Evolutionary conservation across 129 eudicot genomes (phyloP).

Genomic region (Arctium lappa): DNA sequence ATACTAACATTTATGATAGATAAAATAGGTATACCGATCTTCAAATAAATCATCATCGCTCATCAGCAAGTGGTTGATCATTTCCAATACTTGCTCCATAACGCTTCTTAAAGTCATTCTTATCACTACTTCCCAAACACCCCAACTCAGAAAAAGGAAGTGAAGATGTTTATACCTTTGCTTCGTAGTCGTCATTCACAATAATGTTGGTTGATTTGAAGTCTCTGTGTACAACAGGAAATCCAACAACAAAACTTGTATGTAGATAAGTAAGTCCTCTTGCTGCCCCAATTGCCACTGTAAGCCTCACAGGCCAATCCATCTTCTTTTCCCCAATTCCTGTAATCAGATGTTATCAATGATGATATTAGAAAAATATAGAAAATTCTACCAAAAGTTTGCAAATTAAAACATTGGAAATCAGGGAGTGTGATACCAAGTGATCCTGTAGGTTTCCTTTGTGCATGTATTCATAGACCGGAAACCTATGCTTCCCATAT

Average conservation of each 20-base stretch:
- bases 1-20: no score
- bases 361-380: not conserved
- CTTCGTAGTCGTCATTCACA: slow-evolving; percentile 67
- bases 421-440: not conserved
- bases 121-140: no score
- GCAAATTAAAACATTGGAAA: not conserved
- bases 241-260: slow-evolving; percentile 87
- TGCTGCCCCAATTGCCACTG: slow-evolving; percentile 74
- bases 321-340: slow-evolving; percentile 84
- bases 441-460: no score
- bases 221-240: slow-evolving; percentile 95
- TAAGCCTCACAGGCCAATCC: slow-evolving; percentile 91
- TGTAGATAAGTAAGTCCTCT: slow-evolving; percentile 44
- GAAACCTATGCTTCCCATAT: no score
- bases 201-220: slow-evolving; percentile 97
- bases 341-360: slow-evolving; percentile 16
- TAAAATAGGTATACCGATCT: no score
- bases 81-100: no score
- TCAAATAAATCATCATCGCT: no score
- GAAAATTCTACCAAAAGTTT: not conserved
- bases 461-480: no score
- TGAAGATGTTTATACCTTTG: slow-evolving; percentile 57
- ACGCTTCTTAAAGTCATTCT: no score
- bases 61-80: no score
- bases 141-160: not conserved